phyloP scores from a whole-genome alignment of 345 rosid species.

The Salix brachista region DNA sequence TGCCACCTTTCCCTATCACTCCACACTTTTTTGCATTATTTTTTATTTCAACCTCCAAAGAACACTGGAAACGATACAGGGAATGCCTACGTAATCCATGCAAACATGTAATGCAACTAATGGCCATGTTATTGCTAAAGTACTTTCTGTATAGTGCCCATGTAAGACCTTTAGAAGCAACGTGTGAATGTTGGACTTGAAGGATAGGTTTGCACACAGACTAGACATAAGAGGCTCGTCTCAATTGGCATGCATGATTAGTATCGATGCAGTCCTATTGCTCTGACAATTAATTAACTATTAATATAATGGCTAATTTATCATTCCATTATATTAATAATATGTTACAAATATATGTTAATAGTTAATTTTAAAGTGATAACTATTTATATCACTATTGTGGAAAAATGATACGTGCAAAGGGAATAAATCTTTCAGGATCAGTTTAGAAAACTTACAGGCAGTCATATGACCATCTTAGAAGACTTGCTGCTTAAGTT shows the following conservation, averaged over 20 bases:
- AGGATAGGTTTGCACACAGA: not conserved
- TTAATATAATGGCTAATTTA: not conserved
- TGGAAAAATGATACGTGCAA: not conserved
- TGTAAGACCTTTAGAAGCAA: not conserved
- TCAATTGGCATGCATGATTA: conserved; percentile 16
- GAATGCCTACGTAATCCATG: conserved; percentile 30
- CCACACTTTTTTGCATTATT: not conserved
- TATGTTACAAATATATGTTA: not conserved
- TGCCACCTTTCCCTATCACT: conserved; percentile 38
- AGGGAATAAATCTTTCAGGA: conserved; percentile 10
- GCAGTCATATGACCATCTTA: not conserved
- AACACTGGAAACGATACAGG: not conserved
- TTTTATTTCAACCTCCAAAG: not conserved
- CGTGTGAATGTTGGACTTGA: not conserved
- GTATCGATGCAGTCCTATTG: not conserved
- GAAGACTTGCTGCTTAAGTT: conserved; percentile 12
- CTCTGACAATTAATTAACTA: not conserved
- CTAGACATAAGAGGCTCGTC: not conserved
- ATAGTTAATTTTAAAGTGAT: not conserved
- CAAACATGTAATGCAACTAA: conserved; percentile 31
- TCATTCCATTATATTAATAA: not conserved
- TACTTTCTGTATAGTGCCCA: conserved; percentile 23
- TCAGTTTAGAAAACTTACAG: not conserved
- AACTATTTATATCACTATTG: not conserved
- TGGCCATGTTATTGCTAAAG: conserved; percentile 11